These are phyloP conservation scores for Fusarium sp. DNA, from an alignment of 2,329 filamentous ascomycete genomes.

Conservation along the genomic window DNA sequence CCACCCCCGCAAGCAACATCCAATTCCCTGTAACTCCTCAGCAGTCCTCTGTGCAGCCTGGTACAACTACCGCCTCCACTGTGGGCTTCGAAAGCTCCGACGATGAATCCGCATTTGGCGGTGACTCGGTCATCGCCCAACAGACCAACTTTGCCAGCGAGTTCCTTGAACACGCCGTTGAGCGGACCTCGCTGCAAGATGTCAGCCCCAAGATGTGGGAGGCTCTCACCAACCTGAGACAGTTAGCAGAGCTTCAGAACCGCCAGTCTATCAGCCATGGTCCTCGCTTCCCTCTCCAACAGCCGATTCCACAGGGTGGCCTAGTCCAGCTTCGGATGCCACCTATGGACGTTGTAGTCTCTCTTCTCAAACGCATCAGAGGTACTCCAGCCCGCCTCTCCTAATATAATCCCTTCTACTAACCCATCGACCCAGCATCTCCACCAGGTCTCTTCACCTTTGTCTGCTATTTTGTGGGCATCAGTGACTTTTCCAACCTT, in stretches of 20 bases:
- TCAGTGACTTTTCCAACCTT: constrained; percentile 62
- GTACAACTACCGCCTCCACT: constrained; percentile 45
- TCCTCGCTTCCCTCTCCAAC: constrained; percentile 59
- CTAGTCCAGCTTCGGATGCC: constrained; percentile 67
- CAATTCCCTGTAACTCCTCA: constrained; percentile 39
- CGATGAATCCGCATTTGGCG: constrained; percentile 58
- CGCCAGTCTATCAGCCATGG: constrained; percentile 55
- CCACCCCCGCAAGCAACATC: constrained; percentile 39
- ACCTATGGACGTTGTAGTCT: constrained; percentile 62
- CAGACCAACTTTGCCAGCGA: constrained; percentile 67
- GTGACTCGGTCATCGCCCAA: constrained; percentile 61
- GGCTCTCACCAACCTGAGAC: constrained; percentile 63
- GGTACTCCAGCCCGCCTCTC: constrained; percentile 43
- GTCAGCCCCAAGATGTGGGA: constrained; percentile 64
- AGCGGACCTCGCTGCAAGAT: constrained; percentile 59
- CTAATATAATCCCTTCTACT: not conserved
- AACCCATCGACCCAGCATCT: constrained; percentile 43
- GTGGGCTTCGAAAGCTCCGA: constrained; percentile 54
- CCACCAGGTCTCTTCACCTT: constrained; percentile 63
- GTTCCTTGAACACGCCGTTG: constrained; percentile 65
- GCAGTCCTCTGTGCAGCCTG: constrained; percentile 28
- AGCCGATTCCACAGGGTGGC: constrained; percentile 58
- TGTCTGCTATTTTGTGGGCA: constrained; percentile 61
- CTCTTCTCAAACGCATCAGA: constrained; percentile 61
- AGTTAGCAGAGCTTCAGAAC: constrained; percentile 65